Evolutionary conservation across 108 stramenopile genomes (phyloP), one percentile per base, ranked within the genome.

Genomic region (Pseudonitzschia multiseries): DNA sequence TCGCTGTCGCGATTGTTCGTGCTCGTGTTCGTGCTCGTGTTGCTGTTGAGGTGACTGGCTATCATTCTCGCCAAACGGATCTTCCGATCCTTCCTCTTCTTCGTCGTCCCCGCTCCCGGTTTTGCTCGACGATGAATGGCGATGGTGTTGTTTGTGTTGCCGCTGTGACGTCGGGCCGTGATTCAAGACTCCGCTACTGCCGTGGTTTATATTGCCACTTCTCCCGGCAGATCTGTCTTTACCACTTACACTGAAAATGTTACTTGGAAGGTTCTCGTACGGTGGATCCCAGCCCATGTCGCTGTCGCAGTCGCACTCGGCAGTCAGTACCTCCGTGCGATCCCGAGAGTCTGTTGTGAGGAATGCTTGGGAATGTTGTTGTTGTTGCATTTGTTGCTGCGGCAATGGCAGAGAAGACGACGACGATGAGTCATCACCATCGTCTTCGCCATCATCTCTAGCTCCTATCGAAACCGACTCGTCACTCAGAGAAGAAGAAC

Each of bases 201-300:
- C 15, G 18, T 62, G 32, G 61, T 62, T 62, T 28, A 36, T 62
- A 33, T 62, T 62, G 15, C 20, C 36, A 21, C 57, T 8, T 59
- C 24, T 59, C 27, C 57, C 57, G 29, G 14, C 15, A 12, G 61
- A 62, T 62, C n/a, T 62, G n/a, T 40, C 61, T 62, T 40, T 62
- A 40, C 32, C 61, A 41, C 0, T 29, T 4, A 24, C 15, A n/a
- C 61, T n/a, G 59, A 24, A 17, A 17, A 10, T 61, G 32, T 20
- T 62, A 8, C 20, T 31, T 5, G 9, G n/a, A 29, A 17, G 27
- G 61, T 36, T 62, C 32, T 62, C 33, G 32, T 68, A 75, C 1
- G 74, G 74, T 8, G 74, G 74, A 41, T 75, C 74, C 22, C 66
- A 65, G 18, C 67, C 67, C 13, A 44, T 24, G 21, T 73, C 72